Base-by-base conservation (phyloP, 2,329 filamentous ascomycete genomes). In the Xylariaceae sp. region DNA sequence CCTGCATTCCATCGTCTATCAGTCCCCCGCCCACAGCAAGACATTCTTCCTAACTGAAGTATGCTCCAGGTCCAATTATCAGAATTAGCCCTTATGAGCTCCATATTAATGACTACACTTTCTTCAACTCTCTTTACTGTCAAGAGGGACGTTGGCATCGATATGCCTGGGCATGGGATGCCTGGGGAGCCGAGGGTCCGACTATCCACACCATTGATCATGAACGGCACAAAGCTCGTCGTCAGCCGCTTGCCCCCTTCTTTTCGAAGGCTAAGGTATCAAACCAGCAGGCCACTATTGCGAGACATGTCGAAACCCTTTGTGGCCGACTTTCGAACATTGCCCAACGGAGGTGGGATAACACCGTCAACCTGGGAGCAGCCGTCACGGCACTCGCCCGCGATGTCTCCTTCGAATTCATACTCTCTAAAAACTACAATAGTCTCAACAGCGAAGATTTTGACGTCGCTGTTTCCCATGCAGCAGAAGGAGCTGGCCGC, bases 401-500 rank as follows among this genome's bases (percentile, higher is more conserved):
- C n/a, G 45, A 47, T 25, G 40, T 44, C 5, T 35, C 45, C 12
- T 40, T 29, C n/a, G 40, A 44, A 16, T 44, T 42, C 21, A n/a
- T 48, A 3, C 16, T 48, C 12, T 41, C 37, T 2, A 23, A 38
- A 25, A 34, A 7, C 11, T 21, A 42, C 17, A 38, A 47, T 14
- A 44, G 22, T 25, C 50, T 60, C 5, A 45, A 50, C 6, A 6
- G 11, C 3, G 42, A 42, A 16, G 57, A 57, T 21, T 58, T 60
- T 37, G 33, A 48, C 21, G 16, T 14, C 5, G 37, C 16, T 0
- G n/a, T 56, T 25, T 20, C 39, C 6, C 37, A 17, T 7, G 11
- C 44, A 6, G 10, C 38, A 11, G 38, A 45, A 22, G 40, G 25
- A 16, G 23, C 27, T 0, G 50, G 55, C 0, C 20, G 20, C 17